Evolutionary conservation across 1,139 yeast species (phyloP), one percentile per base, ranked within the genome.

Genomic region (Candida tropicalis): DNA sequence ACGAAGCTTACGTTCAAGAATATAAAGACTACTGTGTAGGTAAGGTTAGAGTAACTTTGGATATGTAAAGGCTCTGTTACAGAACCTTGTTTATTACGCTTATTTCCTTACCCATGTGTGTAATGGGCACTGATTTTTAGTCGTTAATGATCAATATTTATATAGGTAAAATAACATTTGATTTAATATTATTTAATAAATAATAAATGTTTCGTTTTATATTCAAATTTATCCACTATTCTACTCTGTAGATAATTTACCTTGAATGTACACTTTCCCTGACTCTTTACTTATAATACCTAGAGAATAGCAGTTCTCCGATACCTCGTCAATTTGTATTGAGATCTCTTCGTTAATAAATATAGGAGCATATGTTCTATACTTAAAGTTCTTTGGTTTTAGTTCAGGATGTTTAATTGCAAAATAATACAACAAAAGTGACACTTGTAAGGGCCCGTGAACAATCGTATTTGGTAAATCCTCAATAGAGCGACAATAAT

Each of bases 401-500:
- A 50, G 16, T 2, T 48, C 48, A 0, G 65, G 61, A 39, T 50
- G 39, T 9, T 45, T 29, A 4, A 45, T 41, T 11, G 52, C 57
- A 51, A 76, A 70, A 77, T 80, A 83, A 45, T 77, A 75, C 35
- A 87, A 58, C 13, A 79, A 51, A 35, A 87, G 51, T 2, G 86
- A 81, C 1, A 87, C 77, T 49, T 85, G 68, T 40, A 90, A 68
- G 0, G 98, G 97, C 0, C 97, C 99, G 36, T 87, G 97, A 0
- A 86, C 84, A 0, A 93, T 66, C 1, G 82, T 59, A 31, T 71
- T 71, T 0, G 84, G 81, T 39, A 88, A 77, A 0, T 78, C 74
- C 55, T 93, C 98, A 1, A 57, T 56, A 0, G 59, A 43, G 5
- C 49, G 57, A 20, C 87, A 73, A 57, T 87, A 87, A 0, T 53